Evolutionary conservation across 2,329 filamentous ascomycete genomes (phyloP), one percentile per base, ranked within the genome.

Genomic region (Fusarium secorum): DNA sequence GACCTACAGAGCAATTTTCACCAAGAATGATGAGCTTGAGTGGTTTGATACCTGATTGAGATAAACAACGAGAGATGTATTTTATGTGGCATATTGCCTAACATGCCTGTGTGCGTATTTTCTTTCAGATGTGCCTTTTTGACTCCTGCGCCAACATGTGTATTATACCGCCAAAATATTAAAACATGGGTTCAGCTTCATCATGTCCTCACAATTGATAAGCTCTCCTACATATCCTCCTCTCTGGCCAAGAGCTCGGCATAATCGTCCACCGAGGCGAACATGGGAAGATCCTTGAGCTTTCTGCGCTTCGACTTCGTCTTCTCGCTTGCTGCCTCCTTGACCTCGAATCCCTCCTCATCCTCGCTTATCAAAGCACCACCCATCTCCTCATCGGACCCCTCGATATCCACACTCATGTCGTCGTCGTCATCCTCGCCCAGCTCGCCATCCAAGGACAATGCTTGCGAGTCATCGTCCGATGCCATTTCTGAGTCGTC

Each of bases 231-330:
- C 51, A 68, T 72, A 62, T 90, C 90, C 68, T 90, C 89, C 55
- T 96, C 93, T 70, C 89, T 87, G 7, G 86, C 93, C 79, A 97
- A 82, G 83, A 97, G 86, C 75, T 92, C 92, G 20, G 94, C 95
- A 81, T 98, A 99, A 79, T 98, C 96, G 59, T 98, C 96, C 35
- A 88, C 92, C 35, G 93, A 97, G 24, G 97, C 96, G 84, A 99
- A 99, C 38, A 90, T 97, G 11, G 96, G 96, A 74, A 99, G 84
- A 71, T 90, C 89, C 87, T 94, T 97, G 80, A 98, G 85, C 84
- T 93, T 93, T 86, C 91, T 94, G 83, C 88, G 91, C 83, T 92
- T 93, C 79, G 89, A 83, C 52, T 80, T 81, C 57, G 77, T 68
- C 66, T 77, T 79, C 41, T 76, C 72, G 64, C 75, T 78, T 86